phyloP scores from a whole-genome alignment of 2,329 filamentous ascomycete species.

The Monilinia fructicola region DNA sequence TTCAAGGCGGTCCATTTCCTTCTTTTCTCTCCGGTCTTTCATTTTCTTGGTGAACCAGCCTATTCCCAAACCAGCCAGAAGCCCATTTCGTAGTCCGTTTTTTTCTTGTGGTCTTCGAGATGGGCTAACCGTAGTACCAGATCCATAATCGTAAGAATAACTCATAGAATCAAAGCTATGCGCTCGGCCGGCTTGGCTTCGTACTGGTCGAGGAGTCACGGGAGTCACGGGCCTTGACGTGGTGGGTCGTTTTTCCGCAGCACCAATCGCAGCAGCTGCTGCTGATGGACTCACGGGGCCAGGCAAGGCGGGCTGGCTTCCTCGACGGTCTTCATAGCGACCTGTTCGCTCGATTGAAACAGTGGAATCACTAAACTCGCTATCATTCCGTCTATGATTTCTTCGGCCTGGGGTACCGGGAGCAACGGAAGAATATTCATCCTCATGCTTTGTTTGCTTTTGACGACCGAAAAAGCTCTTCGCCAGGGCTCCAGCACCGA shows the following conservation, averaged over 20 bases:
- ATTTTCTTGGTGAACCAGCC: slow-evolving; percentile 69
- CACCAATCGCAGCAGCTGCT: slow-evolving; percentile 50
- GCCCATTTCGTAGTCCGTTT: slow-evolving; percentile 45
- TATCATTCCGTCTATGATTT: slow-evolving; percentile 43
- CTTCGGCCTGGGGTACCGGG: slow-evolving; percentile 59
- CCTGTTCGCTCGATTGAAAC: slow-evolving; percentile 32
- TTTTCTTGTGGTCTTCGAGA: slow-evolving; percentile 47
- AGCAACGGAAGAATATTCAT: slow-evolving; percentile 63
- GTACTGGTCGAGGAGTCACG: slow-evolving; percentile 42
- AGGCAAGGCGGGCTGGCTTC: slow-evolving; percentile 46
- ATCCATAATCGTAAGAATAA: slow-evolving; percentile 48
- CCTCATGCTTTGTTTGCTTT: slow-evolving; percentile 47
- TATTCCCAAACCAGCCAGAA: slow-evolving; percentile 62
- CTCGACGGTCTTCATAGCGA: slow-evolving; percentile 34
- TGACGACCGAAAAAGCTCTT: slow-evolving; percentile 58
- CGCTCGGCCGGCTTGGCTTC: slow-evolving; percentile 47
- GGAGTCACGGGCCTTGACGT: slow-evolving; percentile 32
- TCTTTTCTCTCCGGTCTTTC: slow-evolving; percentile 53
- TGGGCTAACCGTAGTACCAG: slow-evolving; percentile 54
- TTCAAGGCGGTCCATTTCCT: slow-evolving; percentile 42
- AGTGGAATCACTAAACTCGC: slow-evolving; percentile 50
- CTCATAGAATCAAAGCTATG: slow-evolving; percentile 53
- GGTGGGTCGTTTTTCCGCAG: slow-evolving; percentile 45
- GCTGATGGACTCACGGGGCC: slow-evolving; percentile 47
- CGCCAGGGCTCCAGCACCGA: slow-evolving; percentile 62